These are phyloP conservation scores for Tillandsia leiboldiana DNA, from an alignment of 176 grass and related monocot genomes.

Conservation along the genomic window DNA sequence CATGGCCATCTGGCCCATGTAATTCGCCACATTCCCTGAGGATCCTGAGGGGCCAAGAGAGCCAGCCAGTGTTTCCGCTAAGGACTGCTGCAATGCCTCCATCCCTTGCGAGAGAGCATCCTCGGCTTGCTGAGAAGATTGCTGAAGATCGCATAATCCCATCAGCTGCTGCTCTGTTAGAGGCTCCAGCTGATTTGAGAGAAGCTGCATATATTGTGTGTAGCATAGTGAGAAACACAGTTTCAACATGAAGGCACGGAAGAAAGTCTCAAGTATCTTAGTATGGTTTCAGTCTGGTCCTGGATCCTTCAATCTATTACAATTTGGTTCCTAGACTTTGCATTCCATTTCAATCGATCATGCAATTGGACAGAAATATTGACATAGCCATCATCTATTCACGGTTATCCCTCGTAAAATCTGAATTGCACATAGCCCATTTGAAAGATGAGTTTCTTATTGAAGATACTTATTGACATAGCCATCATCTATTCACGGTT, in stretches of 20 bases:
- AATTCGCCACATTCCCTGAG: constrained; percentile 89
- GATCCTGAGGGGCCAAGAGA: constrained; percentile 72
- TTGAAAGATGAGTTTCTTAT: too few species aligned
- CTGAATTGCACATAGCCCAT: too few species aligned
- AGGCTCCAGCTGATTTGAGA: constrained; percentile 81
- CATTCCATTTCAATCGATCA: too few species aligned
- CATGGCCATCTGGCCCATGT: constrained; percentile 99
- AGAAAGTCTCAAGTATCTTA: too few species aligned
- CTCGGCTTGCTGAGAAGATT: constrained; percentile 89
- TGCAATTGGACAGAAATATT: too few species aligned
- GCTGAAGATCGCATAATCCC: constrained; percentile 75
- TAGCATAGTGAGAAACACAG: constrained; percentile 18
- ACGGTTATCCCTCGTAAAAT: too few species aligned
- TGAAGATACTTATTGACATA: too few species aligned
- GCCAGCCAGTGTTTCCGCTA: constrained; percentile 90
- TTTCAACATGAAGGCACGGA: background rate
- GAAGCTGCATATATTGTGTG: constrained; percentile 51
- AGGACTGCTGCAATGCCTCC: constrained; percentile 94
- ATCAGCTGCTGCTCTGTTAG: constrained; percentile 82
- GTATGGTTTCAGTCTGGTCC: too few species aligned
- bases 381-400: too few species aligned
- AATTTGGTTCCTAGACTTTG: too few species aligned
- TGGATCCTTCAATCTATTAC: too few species aligned
- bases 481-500: too few species aligned
- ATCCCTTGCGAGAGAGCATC: constrained; percentile 98